Conservation (phyloP, 2,329 filamentous ascomycete genomes). For the Trichoderma sp. region DNA sequence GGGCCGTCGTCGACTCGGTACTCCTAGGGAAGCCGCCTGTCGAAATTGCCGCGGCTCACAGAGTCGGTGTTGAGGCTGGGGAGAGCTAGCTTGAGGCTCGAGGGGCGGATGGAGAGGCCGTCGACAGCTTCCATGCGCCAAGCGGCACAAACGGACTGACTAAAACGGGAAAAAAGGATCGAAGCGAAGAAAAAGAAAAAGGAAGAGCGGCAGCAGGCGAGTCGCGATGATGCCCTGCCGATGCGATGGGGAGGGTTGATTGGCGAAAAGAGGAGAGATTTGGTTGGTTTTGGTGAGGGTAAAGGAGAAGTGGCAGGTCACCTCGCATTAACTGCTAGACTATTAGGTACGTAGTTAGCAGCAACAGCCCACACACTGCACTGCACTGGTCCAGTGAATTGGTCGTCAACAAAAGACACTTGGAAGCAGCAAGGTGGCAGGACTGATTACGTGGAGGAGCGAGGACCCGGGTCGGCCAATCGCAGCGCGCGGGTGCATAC, state of each 20-base stretch:
- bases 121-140: slow-evolving; percentile 40
- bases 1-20: slow-evolving; percentile 20
- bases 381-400: background rate
- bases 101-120: slow-evolving; percentile 27
- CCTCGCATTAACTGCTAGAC: slow-evolving; percentile 23
- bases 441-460: slow-evolving; percentile 20
- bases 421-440: background rate
- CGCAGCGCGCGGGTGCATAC: slow-evolving; percentile 15
- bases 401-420: background rate
- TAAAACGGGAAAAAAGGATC: slow-evolving; percentile 22
- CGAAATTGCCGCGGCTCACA: slow-evolving; percentile 28
- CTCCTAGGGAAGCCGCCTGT: slow-evolving; percentile 23
- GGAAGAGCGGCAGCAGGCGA: slow-evolving; percentile 20
- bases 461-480: slow-evolving; percentile 22
- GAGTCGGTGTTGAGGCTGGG: slow-evolving; percentile 18
- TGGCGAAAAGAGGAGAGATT: slow-evolving; percentile 20
- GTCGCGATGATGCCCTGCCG: slow-evolving; percentile 28
- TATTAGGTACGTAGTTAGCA: background rate
- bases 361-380: slow-evolving; percentile 4
- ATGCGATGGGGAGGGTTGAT: slow-evolving; percentile 26
- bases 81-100: slow-evolving; percentile 21
- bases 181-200: slow-evolving; percentile 13
- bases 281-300: slow-evolving; percentile 22
- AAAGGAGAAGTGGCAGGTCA: slow-evolving; percentile 26
- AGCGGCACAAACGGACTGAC: slow-evolving; percentile 28